Base-by-base conservation (phyloP, 345 rosid genomes). In the Eutrema japonicum region DNA sequence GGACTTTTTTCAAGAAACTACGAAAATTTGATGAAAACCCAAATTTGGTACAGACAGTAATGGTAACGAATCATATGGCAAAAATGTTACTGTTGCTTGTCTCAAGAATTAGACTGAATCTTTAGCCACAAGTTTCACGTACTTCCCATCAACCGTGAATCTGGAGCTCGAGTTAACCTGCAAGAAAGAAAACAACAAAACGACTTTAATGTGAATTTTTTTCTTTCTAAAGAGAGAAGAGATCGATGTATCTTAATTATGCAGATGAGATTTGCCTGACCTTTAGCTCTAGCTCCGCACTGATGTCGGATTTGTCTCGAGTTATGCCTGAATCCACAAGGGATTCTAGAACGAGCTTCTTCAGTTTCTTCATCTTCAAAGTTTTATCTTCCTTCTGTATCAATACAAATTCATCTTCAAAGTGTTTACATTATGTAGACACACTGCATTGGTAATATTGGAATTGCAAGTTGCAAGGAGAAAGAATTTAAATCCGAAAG, bases 311-410 rank as follows among this genome's bases (percentile, higher is more conserved):
- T 56, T 87, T 81, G 47, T 83, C 88, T 61, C 46, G 70, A 56
- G 72, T 68, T 12, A 70, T 8, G 16, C 88, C 87, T 7, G 85
- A 83, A 56, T 87, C 90, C 73, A 70, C 77, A 16, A 87, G 73
- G 52, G 88, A 82, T 60, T 84, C 70, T 26, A 85, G 55, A n/a
- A 87, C 85, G 14, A 69, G 78, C 68, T 81, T 93, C 80, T 78
- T 83, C 80, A 93, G 74, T 76, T 89, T 90, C 79, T 77, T 88
- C 85, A 85, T 79, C 87, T 85, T 93, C 82, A 93, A 56, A 70
- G 75, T 78, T 79, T 88, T 83, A 54, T 79, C 87, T 11, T 88
- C 82, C 65, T 77, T 83, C 93, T 89, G 83, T 66, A 42, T 51
- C 79, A 75, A 50, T 49, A 57, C 29, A 7, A 55, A 47, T 32